These are phyloP conservation scores for Graphilbum sp. DNA, from an alignment of 2,329 filamentous ascomycete genomes.

Conservation along the genomic window DNA sequence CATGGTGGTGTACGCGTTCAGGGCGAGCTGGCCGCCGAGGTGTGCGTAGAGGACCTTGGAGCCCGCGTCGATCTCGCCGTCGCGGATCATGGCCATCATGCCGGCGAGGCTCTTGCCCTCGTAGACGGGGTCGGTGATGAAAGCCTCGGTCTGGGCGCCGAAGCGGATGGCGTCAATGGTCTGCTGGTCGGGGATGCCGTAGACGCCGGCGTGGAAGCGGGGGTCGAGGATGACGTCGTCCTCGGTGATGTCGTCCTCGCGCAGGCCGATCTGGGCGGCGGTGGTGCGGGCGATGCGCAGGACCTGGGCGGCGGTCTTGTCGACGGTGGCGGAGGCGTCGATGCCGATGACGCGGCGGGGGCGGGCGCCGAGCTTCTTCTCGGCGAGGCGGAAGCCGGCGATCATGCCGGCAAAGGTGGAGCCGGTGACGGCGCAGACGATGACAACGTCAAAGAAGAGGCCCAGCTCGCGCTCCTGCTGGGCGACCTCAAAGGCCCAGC, in stretches of 20 bases:
- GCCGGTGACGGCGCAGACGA: constrained; percentile 57
- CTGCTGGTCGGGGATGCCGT: constrained; percentile 48
- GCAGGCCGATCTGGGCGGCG: constrained; percentile 43
- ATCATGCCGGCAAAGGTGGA: constrained; percentile 57
- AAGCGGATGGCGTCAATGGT: constrained; percentile 55
- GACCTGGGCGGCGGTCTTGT: constrained; percentile 48
- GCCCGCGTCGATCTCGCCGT: constrained; percentile 37
- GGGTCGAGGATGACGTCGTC: constrained; percentile 46
- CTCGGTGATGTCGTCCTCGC: constrained; percentile 40
- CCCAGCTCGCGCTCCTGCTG: constrained; percentile 44
- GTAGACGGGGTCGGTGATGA: constrained; percentile 63
- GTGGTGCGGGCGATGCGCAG: constrained; percentile 50
- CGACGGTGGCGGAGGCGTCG: constrained; percentile 43
- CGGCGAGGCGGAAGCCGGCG: constrained; percentile 51
- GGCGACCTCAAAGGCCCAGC: constrained; percentile 54
- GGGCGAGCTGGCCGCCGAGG: constrained; percentile 50
- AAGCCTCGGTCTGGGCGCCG: constrained; percentile 50
- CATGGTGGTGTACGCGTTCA: constrained; percentile 46
- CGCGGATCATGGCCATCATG: constrained; percentile 50
- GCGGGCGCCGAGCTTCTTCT: constrained; percentile 21
- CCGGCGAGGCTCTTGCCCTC: constrained; percentile 61
- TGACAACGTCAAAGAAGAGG: constrained; percentile 48
- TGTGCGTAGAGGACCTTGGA: constrained; percentile 60
- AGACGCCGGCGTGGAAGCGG: constrained; percentile 49
- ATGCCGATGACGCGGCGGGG: constrained; percentile 47